Evolutionary conservation across 176 grass and related monocot genomes (phyloP), one percentile per base, ranked within the genome.

Genomic region (Oryza australiensis): DNA sequence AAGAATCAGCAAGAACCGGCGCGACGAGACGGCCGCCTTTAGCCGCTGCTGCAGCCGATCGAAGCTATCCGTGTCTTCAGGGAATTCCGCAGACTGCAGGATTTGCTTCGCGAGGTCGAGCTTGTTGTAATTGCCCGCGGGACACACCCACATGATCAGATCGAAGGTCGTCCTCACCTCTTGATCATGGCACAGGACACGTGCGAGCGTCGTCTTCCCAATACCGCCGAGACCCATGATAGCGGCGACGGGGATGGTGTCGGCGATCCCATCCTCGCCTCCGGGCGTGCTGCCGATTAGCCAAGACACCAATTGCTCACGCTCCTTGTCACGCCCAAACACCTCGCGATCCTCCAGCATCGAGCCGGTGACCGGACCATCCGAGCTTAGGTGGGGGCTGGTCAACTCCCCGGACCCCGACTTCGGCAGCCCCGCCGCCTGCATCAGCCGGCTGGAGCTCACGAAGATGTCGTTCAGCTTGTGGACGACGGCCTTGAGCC

Each of bases 151-250:
- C 51, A 84, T 71, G 2, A 27, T 83, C 48, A 76, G 3, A 48
- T 86, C 32, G 70, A 90, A 90, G 2, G 51, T 2, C 26, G 5
- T 6, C 46, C 0, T 18, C 63, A 90, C 84, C 6, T 0, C 32
- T 2, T 63, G 0, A 2, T 90, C 75, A 12, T 83, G 0, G 49
- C n/a, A 53, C 48, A 87, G 74, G 20, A 43, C 16, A 30, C 49
- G 84, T 20, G 88, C 84, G 10, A 90, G 84, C 49, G 75, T 80
- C 13, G 80, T 87, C 80, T 90, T 90, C 30, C 80, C 88, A 69
- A 90, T 83, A 35, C 88, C 88, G 10, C 84, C 84, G 26, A 70
- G 69, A 0, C 84, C 84, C 30, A 37, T 68, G 26, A 87, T 86
- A 2, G 62, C 73, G 9, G 83, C 74, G 28, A 86, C 16, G 7